Conservation (phyloP, 1,139 yeast genomes). For the Candida albicans region DNA sequence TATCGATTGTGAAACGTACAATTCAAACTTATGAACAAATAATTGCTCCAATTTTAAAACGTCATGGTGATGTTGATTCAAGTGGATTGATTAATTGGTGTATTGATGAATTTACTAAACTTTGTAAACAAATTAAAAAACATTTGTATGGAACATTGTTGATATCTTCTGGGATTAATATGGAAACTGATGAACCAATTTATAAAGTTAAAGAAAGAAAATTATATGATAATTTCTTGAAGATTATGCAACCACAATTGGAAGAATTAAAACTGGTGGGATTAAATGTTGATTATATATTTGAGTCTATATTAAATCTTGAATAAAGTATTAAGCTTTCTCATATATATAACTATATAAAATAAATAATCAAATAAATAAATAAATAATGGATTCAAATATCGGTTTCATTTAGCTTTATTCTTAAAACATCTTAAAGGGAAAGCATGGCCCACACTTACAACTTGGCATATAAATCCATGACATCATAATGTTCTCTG, state of each 20-base stretch:
- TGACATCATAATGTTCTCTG: constrained; percentile 66
- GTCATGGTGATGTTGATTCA: constrained; percentile 34
- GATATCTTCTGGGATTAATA: constrained; percentile 20
- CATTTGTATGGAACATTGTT: constrained; percentile 68
- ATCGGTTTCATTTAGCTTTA: no score
- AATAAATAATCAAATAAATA: constrained; percentile 2
- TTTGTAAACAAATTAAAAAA: constrained; percentile 60
- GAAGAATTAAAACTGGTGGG: constrained; percentile 65
- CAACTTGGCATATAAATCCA: constrained; percentile 51
- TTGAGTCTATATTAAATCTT: constrained; percentile 34
- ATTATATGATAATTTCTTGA: constrained; percentile 45
- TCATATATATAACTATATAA: not conserved
- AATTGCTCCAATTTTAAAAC: constrained; percentile 36
- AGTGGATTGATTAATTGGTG: constrained; percentile 64
- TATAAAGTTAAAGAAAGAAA: constrained; percentile 31
- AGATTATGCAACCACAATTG: constrained; percentile 59
- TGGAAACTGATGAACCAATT: constrained; percentile 26
- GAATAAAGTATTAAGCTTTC: constrained; percentile 1
- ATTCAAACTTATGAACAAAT: constrained; percentile 33
- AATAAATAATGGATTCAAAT: not conserved
- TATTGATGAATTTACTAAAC: constrained; percentile 60
- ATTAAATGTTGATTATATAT: constrained; percentile 66
- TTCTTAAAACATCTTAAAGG: no score
- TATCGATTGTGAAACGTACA: constrained; percentile 40
- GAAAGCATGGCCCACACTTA: constrained; percentile 18